These are phyloP conservation scores for Glebionis coronaria DNA, from an alignment of 129 eudicot species.

Conservation along the genomic window DNA sequence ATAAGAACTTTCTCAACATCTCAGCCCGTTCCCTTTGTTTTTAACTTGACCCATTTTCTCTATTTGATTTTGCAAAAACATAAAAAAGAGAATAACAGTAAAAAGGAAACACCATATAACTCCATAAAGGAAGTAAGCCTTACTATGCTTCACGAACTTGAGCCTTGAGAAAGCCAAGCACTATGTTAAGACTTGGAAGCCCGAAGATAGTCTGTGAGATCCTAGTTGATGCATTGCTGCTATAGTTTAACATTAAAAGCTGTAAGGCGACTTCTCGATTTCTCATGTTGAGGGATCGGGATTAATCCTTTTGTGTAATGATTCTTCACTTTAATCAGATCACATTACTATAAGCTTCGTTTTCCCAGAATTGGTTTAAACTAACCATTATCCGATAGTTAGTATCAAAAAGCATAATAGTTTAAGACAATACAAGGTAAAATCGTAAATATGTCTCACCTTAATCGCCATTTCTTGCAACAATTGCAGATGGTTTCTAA, in stretches of 20 bases:
- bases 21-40: too few relatives aligned
- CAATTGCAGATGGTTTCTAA: too few relatives aligned
- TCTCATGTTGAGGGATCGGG: slow-evolving; percentile 65
- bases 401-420: neutral
- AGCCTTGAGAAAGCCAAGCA: slow-evolving; percentile 69
- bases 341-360: slow-evolving; percentile 82
- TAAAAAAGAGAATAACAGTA: neutral
- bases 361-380: slow-evolving; percentile 55
- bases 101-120: neutral
- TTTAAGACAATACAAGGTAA: slow-evolving; percentile 9
- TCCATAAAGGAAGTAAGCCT: slow-evolving; percentile 21
- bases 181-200: slow-evolving; percentile 79
- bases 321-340: slow-evolving; percentile 75
- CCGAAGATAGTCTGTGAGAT: slow-evolving; percentile 74
- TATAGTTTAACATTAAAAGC: slow-evolving; percentile 74
- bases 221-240: slow-evolving; percentile 89
- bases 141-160: slow-evolving; percentile 92
- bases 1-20: too few relatives aligned
- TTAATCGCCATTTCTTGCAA: slow-evolving; percentile 91
- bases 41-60: too few relatives aligned
- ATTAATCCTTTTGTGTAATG: slow-evolving; percentile 76
- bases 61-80: too few relatives aligned
- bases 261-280: slow-evolving; percentile 60
- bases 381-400: neutral
- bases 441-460: slow-evolving; percentile 60